Conservation (phyloP, 805 yeast species). For the Clavispora vitiphila region DNA sequence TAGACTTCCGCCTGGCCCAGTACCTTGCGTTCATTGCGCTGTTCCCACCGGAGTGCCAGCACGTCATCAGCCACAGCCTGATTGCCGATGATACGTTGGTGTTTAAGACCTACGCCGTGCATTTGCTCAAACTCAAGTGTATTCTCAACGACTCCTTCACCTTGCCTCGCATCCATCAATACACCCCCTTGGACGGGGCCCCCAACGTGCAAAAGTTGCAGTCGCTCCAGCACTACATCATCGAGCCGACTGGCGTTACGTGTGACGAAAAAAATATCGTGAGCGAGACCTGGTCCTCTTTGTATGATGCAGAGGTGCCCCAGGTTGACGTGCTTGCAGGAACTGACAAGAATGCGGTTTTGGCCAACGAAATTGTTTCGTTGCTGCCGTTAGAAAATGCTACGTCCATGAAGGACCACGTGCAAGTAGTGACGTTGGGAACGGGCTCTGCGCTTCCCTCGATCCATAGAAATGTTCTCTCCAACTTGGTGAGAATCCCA, state of each 20-base stretch:
- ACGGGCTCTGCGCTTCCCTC: constrained; percentile 94
- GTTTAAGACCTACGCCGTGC: constrained; percentile 50
- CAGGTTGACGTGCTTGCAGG: constrained; percentile 13
- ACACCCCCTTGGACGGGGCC: constrained; percentile 9
- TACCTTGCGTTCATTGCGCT: constrained; percentile 48
- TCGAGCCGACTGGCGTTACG: constrained; percentile 20
- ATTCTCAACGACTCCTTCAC: constrained; percentile 43
- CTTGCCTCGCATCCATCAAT: constrained; percentile 27
- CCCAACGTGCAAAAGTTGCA: constrained; percentile 20
- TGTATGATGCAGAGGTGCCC: constrained; percentile 27
- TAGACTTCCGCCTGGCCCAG: constrained; percentile 39
- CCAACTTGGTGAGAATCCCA: constrained; percentile 74
- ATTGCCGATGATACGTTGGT: constrained; percentile 59
- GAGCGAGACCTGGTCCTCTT: constrained; percentile 22
- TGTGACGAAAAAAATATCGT: constrained; percentile 15
- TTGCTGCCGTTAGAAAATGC: constrained; percentile 10
- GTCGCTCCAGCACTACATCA: constrained; percentile 25
- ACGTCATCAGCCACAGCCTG: constrained; percentile 68
- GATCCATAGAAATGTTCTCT: constrained; percentile 75
- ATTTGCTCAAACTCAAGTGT: constrained; percentile 53
- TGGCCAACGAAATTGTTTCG: constrained; percentile 18
- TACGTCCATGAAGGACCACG: constrained; percentile 40
- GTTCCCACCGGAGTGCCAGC: constrained; percentile 50
- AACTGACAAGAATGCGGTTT: constrained; percentile 11
- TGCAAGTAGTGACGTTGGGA: constrained; percentile 74